Conservation (phyloP, 2,329 filamentous ascomycete species). For the Aspergillus sp. region DNA sequence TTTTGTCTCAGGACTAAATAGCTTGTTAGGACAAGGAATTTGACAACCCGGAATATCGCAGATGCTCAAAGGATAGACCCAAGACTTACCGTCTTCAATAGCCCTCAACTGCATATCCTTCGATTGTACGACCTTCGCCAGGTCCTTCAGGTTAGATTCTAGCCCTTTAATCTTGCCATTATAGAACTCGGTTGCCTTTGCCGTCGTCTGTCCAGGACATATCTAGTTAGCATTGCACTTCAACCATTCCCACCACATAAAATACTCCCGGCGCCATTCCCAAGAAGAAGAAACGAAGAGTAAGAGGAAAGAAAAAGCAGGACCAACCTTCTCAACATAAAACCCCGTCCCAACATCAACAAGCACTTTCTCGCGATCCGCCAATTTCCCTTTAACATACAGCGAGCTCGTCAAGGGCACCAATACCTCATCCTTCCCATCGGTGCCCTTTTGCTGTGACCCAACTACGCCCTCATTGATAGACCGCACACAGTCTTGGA, state of each 20-base stretch:
- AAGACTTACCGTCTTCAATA: constrained; percentile 70
- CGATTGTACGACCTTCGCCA: constrained; percentile 59
- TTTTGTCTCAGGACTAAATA: constrained; percentile 44
- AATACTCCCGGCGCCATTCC: neutral
- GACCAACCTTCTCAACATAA: constrained; percentile 74
- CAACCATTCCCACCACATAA: neutral
- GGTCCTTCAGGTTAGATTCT: constrained; percentile 54
- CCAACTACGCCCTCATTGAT: constrained; percentile 53
- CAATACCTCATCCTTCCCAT: constrained; percentile 51
- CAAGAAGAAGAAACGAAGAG: too few species aligned
- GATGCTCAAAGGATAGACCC: neutral
- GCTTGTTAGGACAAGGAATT: constrained; percentile 9
- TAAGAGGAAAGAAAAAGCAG: too few species aligned
- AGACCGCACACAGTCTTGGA: constrained; percentile 77
- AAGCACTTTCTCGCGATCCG: constrained; percentile 66
- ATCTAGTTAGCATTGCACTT: neutral
- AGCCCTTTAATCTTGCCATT: constrained; percentile 59
- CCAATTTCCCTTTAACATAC: constrained; percentile 78
- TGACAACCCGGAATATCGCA: neutral
- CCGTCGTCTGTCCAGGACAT: constrained; percentile 36
- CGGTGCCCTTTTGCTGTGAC: constrained; percentile 26
- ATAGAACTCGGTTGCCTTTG: constrained; percentile 60
- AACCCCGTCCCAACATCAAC: constrained; percentile 93
- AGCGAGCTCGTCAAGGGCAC: constrained; percentile 93
- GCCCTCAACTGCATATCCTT: constrained; percentile 81